Percentiles rank a stretch among this genome's conserved stretches.
Conservation (phyloP, 1,284 basidiomycete genomes). For the Rhodotorula sp. region DNA sequence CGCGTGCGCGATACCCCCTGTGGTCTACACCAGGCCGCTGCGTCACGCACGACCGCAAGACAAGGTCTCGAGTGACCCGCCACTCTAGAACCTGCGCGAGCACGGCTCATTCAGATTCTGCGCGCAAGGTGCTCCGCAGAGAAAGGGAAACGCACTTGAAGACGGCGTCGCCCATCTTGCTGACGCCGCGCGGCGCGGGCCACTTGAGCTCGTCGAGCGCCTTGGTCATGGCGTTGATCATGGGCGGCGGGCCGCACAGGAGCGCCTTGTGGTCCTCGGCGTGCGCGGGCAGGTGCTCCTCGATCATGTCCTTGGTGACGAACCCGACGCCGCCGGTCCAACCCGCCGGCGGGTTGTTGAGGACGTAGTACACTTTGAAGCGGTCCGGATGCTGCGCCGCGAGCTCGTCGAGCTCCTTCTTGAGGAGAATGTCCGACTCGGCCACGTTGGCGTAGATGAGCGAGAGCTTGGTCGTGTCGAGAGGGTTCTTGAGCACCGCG, state of each 20-base stretch:
- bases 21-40: too few relatives aligned
- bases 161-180: slow-evolving; percentile 63
- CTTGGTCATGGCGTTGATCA: slow-evolving; percentile 97
- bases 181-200: slow-evolving; percentile 82
- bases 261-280: slow-evolving; percentile 50
- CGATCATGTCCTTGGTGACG: slow-evolving; percentile 90
- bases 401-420: slow-evolving; percentile 79
- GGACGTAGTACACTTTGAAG: slow-evolving; percentile 84
- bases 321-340: slow-evolving; percentile 92
- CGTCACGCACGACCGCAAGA: too few relatives aligned
- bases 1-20: too few relatives aligned
- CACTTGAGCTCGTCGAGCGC: slow-evolving; percentile 84
- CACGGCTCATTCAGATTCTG: too few relatives aligned
- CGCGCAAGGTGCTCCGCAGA: too few relatives aligned
- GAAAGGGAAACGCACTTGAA: slow-evolving; percentile 13
- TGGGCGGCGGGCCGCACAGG: slow-evolving; percentile 76
- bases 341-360: slow-evolving; percentile 82
- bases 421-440: slow-evolving; percentile 62
- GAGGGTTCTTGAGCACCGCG: slow-evolving; percentile 79
- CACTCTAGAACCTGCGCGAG: too few relatives aligned
- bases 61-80: too few relatives aligned
- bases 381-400: slow-evolving; percentile 65
- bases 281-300: slow-evolving; percentile 54
- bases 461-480: slow-evolving; percentile 81
- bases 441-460: slow-evolving; percentile 94